Conservation (phyloP, 257 asterid genomes). For the Solanum bulbocastanum region DNA sequence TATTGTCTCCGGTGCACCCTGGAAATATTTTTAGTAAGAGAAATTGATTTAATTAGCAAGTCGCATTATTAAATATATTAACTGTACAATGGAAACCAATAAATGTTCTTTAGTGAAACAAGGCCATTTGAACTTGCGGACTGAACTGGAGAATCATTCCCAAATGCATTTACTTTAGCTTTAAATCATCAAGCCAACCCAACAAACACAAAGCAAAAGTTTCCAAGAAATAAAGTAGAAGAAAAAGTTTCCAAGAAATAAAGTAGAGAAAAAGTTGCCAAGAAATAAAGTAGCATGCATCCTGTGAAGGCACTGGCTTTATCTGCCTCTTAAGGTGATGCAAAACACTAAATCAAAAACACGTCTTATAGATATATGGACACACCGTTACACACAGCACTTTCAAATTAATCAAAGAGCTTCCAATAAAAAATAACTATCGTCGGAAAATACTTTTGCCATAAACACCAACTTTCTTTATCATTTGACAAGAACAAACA, state of each 20-base stretch:
- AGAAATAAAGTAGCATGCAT: neutral
- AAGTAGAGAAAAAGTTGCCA: neutral
- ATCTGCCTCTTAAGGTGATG: neutral
- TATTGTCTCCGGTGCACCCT: slow-evolving; percentile 99
- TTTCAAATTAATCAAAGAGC: neutral
- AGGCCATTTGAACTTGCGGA: neutral
- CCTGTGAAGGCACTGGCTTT: neutral
- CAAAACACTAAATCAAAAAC: neutral
- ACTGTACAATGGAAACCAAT: neutral
- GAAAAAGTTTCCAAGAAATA: neutral
- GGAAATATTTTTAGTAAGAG: slow-evolving; percentile 10
- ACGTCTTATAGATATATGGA: neutral
- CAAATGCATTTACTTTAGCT: neutral
- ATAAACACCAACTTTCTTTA: neutral
- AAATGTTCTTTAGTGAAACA: neutral
- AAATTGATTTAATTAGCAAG: neutral
- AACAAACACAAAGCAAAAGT: neutral
- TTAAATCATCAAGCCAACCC: neutral
- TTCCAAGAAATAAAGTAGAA: neutral
- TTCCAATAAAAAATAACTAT: neutral
- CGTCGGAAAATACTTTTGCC: neutral
- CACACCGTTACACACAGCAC: neutral
- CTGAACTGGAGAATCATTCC: neutral
- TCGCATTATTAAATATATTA: neutral
- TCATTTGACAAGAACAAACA: neutral